Conservation (phyloP, 257 asterid genomes). For the Galeopsis tetrahit region DNA sequence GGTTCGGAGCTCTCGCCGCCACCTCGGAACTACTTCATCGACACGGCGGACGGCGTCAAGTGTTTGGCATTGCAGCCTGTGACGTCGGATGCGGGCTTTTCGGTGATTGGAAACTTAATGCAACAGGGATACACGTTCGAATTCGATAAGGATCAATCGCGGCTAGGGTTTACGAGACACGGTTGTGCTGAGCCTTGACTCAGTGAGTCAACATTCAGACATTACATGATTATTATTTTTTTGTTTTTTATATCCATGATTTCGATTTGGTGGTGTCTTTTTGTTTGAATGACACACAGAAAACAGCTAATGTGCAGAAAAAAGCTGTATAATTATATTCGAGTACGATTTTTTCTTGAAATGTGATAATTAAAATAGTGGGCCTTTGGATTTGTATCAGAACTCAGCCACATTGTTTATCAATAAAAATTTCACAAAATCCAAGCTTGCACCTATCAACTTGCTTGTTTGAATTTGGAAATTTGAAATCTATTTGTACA, state of each 20-base stretch:
- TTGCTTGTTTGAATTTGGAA: not conserved
- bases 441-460: not conserved
- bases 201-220: conserved; percentile 34
- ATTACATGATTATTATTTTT: conserved; percentile 13
- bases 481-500: not conserved
- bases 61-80: conserved; percentile 82
- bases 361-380: conserved; percentile 42
- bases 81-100: conserved; percentile 44
- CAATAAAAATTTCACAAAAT: conserved; percentile 6
- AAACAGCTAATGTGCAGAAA: conserved; percentile 41
- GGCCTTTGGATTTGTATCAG: conserved; percentile 2
- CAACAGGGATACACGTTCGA: conserved; percentile 80
- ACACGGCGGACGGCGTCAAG: conserved; percentile 58
- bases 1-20: conserved; percentile 67
- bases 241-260: not conserved
- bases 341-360: conserved; percentile 55
- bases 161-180: conserved; percentile 61
- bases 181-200: conserved; percentile 58
- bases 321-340: conserved; percentile 36
- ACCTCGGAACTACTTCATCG: conserved; percentile 68
- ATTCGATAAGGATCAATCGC: conserved; percentile 61
- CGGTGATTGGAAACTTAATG: conserved; percentile 84
- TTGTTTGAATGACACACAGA: conserved; percentile 34
- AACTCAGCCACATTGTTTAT: not conserved
- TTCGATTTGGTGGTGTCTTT: conserved; percentile 28